phyloP scores from a whole-genome alignment of 139 green algal genomes.

The Haematococcus lacustris region DNA sequence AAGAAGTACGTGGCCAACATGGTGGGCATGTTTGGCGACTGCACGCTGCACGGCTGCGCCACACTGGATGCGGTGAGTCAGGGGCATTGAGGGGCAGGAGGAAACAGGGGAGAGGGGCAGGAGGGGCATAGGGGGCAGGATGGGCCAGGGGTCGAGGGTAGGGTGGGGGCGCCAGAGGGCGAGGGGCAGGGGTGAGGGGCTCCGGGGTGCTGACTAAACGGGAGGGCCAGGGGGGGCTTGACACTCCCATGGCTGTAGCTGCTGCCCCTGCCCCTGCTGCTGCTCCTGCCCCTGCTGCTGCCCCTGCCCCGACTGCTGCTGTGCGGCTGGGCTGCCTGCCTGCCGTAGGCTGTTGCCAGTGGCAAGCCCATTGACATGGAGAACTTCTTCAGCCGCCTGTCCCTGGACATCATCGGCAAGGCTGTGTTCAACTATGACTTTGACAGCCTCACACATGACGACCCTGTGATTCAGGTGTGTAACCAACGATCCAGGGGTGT shows the following conservation, averaged over 20 bases:
- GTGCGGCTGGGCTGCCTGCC: background rate
- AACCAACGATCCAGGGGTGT: background rate
- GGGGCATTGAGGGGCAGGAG: background rate
- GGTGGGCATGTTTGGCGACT: conserved; percentile 77
- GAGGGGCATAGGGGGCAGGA: background rate
- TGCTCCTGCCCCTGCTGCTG: background rate
- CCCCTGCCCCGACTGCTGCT: conserved; percentile 9
- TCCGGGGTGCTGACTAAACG: background rate
- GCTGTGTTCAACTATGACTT: conserved; percentile 99
- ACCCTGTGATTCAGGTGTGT: conserved; percentile 86
- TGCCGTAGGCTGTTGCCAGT: background rate
- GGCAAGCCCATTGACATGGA: conserved; percentile 85
- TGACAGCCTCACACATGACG: conserved; percentile 83
- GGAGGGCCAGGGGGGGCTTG: too few species aligned
- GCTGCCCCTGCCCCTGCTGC: background rate
- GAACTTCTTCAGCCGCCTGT: conserved; percentile 85
- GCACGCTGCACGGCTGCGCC: conserved; percentile 48
- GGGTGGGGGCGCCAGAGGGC: background rate
- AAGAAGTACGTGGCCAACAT: conserved; percentile 87
- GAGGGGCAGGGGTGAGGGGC: background rate
- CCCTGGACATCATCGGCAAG: conserved; percentile 98
- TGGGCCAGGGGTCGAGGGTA: background rate
- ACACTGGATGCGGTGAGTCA: conserved; percentile 53
- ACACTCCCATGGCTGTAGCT: background rate
- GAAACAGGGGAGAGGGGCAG: background rate